Evolutionary conservation across 139 green algal genomes (phyloP).

Genomic region (Chlorella sp.): DNA sequence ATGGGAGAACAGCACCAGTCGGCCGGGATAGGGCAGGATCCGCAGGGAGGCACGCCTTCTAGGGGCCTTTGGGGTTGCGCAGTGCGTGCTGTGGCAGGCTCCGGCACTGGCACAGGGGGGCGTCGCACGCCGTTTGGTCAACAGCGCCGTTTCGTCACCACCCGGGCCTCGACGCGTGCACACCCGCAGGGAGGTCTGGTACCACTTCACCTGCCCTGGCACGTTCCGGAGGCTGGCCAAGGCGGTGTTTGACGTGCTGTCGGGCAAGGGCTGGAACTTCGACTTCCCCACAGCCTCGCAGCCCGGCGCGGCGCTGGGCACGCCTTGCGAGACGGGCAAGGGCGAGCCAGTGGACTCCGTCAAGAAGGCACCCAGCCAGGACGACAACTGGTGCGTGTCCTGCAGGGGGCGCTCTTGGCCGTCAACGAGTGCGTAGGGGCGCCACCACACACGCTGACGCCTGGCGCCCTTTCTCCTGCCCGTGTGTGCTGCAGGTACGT

Average conservation of each 20-base stretch:
- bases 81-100: no score
- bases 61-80: no score
- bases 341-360: neutral
- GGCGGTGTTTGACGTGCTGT: conserved; percentile 23
- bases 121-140: no score
- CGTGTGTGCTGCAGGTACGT: conserved; percentile 58
- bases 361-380: neutral
- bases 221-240: conserved; percentile 50
- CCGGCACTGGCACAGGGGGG: no score
- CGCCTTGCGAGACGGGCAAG: conserved; percentile 1
- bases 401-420: conserved; percentile 7
- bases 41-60: no score
- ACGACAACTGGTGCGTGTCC: conserved; percentile 27
- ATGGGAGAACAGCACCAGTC: no score
- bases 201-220: conserved; percentile 47
- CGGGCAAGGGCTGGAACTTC: conserved; percentile 44
- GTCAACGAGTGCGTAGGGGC: neutral
- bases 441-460: neutral
- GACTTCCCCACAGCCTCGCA: conserved; percentile 22
- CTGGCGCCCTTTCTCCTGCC: neutral
- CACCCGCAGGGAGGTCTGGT: conserved; percentile 64
- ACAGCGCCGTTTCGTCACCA: no score
- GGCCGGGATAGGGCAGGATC: no score
- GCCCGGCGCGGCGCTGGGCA: neutral
- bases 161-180: neutral